Conservation (phyloP, 164 flowering plant species). For the Berberis vulgaris region DNA sequence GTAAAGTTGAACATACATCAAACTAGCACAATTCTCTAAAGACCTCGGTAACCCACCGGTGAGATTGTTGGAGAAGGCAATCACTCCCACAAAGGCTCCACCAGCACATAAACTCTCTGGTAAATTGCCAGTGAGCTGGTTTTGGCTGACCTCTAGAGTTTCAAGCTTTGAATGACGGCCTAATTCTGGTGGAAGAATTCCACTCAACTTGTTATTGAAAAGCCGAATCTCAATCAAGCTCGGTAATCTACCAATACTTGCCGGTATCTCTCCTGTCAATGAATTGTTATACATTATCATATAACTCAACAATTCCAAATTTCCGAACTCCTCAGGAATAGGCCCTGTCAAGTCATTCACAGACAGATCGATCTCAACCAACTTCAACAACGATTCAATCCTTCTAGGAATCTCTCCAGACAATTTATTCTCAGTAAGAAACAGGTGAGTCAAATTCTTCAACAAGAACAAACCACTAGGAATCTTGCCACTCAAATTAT, state of each 20-base stretch:
- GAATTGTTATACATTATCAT: constrained; percentile 34
- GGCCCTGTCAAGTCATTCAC: constrained; percentile 52
- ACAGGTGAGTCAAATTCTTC: constrained; percentile 37
- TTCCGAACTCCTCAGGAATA: constrained; percentile 56
- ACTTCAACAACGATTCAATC: constrained; percentile 22
- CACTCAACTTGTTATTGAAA: constrained; percentile 33
- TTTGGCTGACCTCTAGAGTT: constrained; percentile 28
- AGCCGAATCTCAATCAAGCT: constrained; percentile 20
- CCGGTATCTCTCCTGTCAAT: constrained; percentile 43
- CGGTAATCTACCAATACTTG: constrained; percentile 22
- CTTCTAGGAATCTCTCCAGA: constrained; percentile 49
- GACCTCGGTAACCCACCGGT: constrained; percentile 52
- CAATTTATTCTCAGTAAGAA: constrained; percentile 36
- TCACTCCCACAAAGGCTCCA: constrained; percentile 22
- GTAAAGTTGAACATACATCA: constrained; percentile 28
- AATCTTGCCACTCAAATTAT: constrained; percentile 41
- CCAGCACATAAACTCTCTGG: constrained; percentile 35
- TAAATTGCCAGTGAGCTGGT: constrained; percentile 31
- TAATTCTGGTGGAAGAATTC: constrained; percentile 38
- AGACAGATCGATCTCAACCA: constrained; percentile 42
- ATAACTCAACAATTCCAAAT: constrained; percentile 21
- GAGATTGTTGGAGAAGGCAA: constrained; percentile 45
- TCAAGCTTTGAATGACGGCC: constrained; percentile 30
- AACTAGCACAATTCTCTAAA: constrained; percentile 39
- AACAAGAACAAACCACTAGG: constrained; percentile 45